Evolutionary conservation across 2,329 filamentous ascomycete species (phyloP).

Genomic region (Neofusicoccum sp.): DNA sequence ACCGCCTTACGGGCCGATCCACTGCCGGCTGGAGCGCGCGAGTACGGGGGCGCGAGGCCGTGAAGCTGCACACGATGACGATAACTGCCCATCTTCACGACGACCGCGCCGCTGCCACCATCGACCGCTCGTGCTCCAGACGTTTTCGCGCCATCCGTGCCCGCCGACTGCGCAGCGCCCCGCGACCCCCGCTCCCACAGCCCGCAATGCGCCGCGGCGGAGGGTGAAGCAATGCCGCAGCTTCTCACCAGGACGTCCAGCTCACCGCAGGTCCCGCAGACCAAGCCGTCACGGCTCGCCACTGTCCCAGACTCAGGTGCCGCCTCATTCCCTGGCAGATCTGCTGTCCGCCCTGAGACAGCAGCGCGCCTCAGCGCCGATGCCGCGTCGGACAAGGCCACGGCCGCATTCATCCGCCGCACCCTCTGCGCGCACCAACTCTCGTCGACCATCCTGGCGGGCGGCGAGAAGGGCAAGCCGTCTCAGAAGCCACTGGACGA

Average conservation of each 20-base stretch:
- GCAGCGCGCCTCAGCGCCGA: conserved; percentile 10
- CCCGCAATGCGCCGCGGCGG: conserved; percentile 19
- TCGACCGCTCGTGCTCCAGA: neutral
- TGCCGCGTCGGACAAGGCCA: conserved; percentile 70
- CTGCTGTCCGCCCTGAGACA: neutral
- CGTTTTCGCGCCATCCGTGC: neutral
- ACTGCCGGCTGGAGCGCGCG: conserved; percentile 8
- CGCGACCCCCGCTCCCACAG: neutral
- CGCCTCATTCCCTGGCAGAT: conserved; percentile 3
- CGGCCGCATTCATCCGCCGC: conserved; percentile 77
- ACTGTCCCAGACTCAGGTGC: conserved; percentile 1
- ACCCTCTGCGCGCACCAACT: conserved; percentile 73
- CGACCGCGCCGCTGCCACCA: neutral
- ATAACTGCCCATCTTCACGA: neutral
- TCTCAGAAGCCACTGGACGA: conserved; percentile 73
- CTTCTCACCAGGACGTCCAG: conserved; percentile 12
- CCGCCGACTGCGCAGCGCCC: neutral
- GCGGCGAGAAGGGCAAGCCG: conserved; percentile 57
- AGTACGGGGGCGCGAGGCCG: conserved; percentile 9
- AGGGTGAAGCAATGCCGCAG: conserved; percentile 22
- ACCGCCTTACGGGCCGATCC: conserved; percentile 16
- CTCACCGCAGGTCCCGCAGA: conserved; percentile 13
- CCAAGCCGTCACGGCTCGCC: conserved; percentile 6
- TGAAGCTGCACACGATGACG: conserved; percentile 9
- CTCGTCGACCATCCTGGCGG: conserved; percentile 42